A percentile compares a stretch with the other conserved stretches of the same genome.
Conservation (phyloP, 805 yeast species). For the Sugiyamaella boreocaroliniensis region DNA sequence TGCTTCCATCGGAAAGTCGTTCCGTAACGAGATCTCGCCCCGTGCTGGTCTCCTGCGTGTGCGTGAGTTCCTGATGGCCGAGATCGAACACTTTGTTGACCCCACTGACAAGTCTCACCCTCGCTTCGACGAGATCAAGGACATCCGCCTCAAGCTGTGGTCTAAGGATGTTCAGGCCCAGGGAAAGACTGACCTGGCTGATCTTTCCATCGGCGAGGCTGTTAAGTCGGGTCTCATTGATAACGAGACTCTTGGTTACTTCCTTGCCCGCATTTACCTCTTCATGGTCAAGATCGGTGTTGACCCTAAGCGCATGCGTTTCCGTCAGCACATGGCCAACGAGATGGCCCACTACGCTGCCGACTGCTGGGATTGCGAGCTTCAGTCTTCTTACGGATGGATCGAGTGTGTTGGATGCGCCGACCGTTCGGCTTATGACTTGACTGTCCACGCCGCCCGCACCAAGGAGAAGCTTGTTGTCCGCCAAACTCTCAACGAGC, state of each 20-base stretch:
- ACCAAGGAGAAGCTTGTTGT: conserved; percentile 94
- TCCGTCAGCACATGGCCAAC: conserved; percentile 97
- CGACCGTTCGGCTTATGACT: conserved; percentile 96
- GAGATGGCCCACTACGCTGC: conserved; percentile 99
- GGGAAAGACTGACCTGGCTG: conserved; percentile 66
- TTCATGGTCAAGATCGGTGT: conserved; percentile 88
- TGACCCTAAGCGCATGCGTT: conserved; percentile 73
- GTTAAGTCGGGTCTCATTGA: conserved; percentile 83
- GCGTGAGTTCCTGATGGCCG: conserved; percentile 98
- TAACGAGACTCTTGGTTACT: conserved; percentile 95
- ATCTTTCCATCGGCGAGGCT: conserved; percentile 80
- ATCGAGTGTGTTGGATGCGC: conserved; percentile 99
- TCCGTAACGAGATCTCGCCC: conserved; percentile 98
- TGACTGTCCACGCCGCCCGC: conserved; percentile 89
- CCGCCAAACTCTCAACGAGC: conserved; percentile 81
- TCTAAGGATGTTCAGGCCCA: conserved; percentile 83
- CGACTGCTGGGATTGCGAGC: conserved; percentile 99
- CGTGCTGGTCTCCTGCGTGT: conserved; percentile 96
- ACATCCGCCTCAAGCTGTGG: conserved; percentile 66
- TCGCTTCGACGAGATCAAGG: conserved; percentile 68
- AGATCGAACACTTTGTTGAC: conserved; percentile 97
- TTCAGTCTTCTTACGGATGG: conserved; percentile 96
- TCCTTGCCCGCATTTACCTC: conserved; percentile 83
- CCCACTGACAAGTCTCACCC: conserved; percentile 81
- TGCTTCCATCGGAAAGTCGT: conserved; percentile 96